These are phyloP conservation scores for Trichoderma guizhouense DNA, from an alignment of 2,329 filamentous ascomycete species.

Conservation along the genomic window DNA sequence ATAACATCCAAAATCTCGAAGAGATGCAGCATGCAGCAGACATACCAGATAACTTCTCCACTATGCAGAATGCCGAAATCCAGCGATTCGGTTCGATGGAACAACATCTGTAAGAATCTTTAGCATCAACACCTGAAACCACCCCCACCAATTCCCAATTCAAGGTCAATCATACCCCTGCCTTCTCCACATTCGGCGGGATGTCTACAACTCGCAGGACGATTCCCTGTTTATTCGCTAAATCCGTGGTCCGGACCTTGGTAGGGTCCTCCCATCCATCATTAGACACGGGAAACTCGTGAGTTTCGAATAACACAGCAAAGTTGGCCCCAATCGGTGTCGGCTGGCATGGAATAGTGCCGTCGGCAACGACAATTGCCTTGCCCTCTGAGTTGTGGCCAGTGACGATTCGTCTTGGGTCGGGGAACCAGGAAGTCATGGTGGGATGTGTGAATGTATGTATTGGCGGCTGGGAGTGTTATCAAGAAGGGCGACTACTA, in stretches of 20 bases:
- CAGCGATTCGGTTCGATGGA: slow-evolving; percentile 25
- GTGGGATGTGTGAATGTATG: not conserved
- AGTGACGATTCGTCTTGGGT: slow-evolving; percentile 23
- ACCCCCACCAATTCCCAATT: not conserved
- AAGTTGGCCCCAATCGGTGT: slow-evolving; percentile 19
- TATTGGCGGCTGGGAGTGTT: not conserved
- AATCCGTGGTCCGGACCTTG: slow-evolving; percentile 19
- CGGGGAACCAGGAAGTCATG: slow-evolving; percentile 11
- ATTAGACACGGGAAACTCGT: slow-evolving; percentile 23
- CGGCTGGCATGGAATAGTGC: slow-evolving; percentile 9
- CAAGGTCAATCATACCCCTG: slow-evolving; percentile 1
- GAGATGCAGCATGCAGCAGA: slow-evolving; percentile 8
- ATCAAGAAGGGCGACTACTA: not conserved
- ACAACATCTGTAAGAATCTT: slow-evolving; percentile 17
- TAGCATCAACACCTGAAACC: not conserved
- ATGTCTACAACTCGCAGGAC: slow-evolving; percentile 24
- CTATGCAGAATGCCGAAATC: slow-evolving; percentile 24
- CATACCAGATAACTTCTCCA: slow-evolving; percentile 24
- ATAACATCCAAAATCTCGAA: not conserved
- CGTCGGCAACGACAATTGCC: slow-evolving; percentile 20
- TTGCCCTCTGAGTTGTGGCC: slow-evolving; percentile 22
- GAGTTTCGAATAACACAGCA: slow-evolving; percentile 25
- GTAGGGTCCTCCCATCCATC: slow-evolving; percentile 23
- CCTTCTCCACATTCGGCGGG: slow-evolving; percentile 19
- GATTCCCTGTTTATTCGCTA: slow-evolving; percentile 22